Percentiles rank a stretch among this genome's conserved stretches.
phyloP scores from a whole-genome alignment of 441 rosid genomes.

The Brassica balearica region DNA sequence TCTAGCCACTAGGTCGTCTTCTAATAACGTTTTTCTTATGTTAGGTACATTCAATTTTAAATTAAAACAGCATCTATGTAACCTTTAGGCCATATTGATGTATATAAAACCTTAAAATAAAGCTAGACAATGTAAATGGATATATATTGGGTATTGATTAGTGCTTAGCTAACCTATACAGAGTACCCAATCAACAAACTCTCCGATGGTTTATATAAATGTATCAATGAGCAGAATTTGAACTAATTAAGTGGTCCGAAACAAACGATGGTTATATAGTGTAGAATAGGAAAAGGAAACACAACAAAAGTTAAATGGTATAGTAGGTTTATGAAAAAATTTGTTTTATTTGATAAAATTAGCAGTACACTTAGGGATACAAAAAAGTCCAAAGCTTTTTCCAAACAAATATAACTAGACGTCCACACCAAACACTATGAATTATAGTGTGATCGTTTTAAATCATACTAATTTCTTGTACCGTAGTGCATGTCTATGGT shows the following conservation, averaged over 20 bases:
- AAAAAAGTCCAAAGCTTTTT: neutral
- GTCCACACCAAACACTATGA: neutral
- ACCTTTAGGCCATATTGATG: neutral
- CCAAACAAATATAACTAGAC: neutral
- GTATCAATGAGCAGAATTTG: neutral
- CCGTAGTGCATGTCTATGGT: conserved; percentile 11
- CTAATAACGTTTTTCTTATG: conserved; percentile 23
- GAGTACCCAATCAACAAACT: neutral
- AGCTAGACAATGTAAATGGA: neutral
- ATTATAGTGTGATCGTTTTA: neutral
- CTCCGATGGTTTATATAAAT: neutral
- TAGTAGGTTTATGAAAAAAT: neutral
- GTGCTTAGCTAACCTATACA: neutral
- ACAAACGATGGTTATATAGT: conserved; percentile 2
- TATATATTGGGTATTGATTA: neutral
- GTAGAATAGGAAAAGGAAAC: neutral
- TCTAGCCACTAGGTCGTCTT: conserved; percentile 39
- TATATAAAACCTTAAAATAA: neutral
- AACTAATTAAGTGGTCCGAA: neutral
- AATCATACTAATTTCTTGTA: conserved; percentile 28
- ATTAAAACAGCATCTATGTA: neutral
- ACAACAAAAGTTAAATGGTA: neutral
- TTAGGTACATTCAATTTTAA: neutral
- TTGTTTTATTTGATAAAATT: neutral
- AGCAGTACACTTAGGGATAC: neutral